These are phyloP conservation scores for Fusarium tricinctum DNA, from an alignment of 2,329 filamentous ascomycete genomes.

Conservation along the genomic window DNA sequence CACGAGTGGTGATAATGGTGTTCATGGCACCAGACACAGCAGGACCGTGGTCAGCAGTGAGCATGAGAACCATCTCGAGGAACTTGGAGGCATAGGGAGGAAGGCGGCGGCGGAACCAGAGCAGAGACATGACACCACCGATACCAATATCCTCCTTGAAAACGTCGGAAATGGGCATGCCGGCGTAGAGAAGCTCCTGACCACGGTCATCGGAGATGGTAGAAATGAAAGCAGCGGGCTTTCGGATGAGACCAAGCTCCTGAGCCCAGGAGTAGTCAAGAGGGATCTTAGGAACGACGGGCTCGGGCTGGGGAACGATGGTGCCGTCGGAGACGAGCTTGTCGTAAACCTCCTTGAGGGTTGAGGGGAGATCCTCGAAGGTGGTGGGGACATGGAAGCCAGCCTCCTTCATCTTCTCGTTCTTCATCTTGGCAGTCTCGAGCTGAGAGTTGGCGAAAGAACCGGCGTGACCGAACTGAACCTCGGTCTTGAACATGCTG, in stretches of 20 bases:
- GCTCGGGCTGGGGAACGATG: slow-evolving; percentile 89
- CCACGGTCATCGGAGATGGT: slow-evolving; percentile 99
- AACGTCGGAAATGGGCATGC: slow-evolving; percentile 99
- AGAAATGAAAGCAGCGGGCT: slow-evolving; percentile 99
- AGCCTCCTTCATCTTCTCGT: slow-evolving; percentile 95
- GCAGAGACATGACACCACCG: slow-evolving; percentile 98
- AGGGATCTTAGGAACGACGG: slow-evolving; percentile 96
- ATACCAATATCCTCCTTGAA: slow-evolving; percentile 99
- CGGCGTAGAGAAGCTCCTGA: slow-evolving; percentile 97
- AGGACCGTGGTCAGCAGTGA: slow-evolving; percentile 98
- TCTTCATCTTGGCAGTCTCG: slow-evolving; percentile 96
- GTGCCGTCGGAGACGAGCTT: slow-evolving; percentile 86
- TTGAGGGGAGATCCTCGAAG: slow-evolving; percentile 91
- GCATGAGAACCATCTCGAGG: slow-evolving; percentile 99
- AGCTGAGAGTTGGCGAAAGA: slow-evolving; percentile 99
- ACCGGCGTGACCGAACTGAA: slow-evolving; percentile 98
- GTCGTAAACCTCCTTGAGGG: slow-evolving; percentile 87
- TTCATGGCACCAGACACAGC: slow-evolving; percentile 99
- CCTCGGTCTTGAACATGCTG: slow-evolving; percentile 99
- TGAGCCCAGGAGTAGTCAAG: slow-evolving; percentile 99
- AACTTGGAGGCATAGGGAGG: slow-evolving; percentile 98
- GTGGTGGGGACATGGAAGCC: slow-evolving; percentile 95
- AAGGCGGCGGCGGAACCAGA: slow-evolving; percentile 99
- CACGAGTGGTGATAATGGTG: slow-evolving; percentile 99
- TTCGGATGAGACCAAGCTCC: slow-evolving; percentile 98